These are phyloP conservation scores for Saturnispora zaruensis DNA, from an alignment of 805 yeast species.

Conservation along the genomic window DNA sequence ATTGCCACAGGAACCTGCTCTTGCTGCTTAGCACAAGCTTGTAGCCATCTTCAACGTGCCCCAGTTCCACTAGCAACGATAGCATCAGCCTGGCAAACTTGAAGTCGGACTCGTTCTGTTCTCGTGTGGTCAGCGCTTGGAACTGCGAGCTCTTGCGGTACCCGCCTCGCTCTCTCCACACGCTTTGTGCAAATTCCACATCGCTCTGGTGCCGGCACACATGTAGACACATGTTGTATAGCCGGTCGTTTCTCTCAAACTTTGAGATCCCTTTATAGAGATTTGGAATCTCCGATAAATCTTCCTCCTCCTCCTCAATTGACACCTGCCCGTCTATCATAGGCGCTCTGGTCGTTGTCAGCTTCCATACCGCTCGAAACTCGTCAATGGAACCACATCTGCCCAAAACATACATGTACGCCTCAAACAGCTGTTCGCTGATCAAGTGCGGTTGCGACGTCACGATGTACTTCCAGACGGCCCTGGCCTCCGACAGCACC, in stretches of 20 bases:
- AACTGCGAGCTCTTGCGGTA: constrained; percentile 52
- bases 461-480: constrained; percentile 55
- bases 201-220: constrained; percentile 56
- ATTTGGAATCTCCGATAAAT: no score
- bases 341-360: constrained; percentile 27
- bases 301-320: constrained; percentile 10
- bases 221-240: constrained; percentile 53
- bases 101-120: constrained; percentile 45
- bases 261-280: neutral
- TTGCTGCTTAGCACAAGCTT: constrained; percentile 59
- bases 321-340: constrained; percentile 22
- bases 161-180: constrained; percentile 75
- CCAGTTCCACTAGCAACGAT: constrained; percentile 44
- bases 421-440: constrained; percentile 35
- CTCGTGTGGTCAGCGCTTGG: constrained; percentile 29
- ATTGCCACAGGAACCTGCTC: constrained; percentile 62
- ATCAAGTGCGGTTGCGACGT: constrained; percentile 36
- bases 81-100: constrained; percentile 70
- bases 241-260: constrained; percentile 33
- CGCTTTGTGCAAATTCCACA: constrained; percentile 47
- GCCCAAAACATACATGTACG: constrained; percentile 43
- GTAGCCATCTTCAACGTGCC: constrained; percentile 59
- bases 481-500: constrained; percentile 66
- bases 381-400: constrained; percentile 30
- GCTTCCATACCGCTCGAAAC: constrained; percentile 29